A percentile compares a stretch with the other conserved stretches of the same genome.
These are phyloP conservation scores for Synchytrium microbalum DNA, from an alignment of 371 early-diverging fungal species.

Conservation along the genomic window DNA sequence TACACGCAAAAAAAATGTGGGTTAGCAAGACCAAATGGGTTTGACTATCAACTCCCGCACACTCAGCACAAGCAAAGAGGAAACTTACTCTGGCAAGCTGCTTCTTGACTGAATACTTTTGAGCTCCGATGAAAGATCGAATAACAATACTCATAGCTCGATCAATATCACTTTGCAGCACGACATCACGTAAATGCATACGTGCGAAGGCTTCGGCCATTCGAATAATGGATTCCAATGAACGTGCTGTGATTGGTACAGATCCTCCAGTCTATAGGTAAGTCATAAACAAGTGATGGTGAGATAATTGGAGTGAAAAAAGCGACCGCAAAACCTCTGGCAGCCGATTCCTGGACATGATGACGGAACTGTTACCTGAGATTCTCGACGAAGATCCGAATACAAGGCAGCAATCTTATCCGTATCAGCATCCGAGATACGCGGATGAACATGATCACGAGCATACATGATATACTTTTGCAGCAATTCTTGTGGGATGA, in stretches of 20 bases:
- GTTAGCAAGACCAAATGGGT: no score
- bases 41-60: no score
- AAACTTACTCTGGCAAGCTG: no score
- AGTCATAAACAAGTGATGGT: not conserved
- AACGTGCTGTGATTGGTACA: conserved; percentile 98
- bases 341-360: conserved; percentile 9
- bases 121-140: conserved; percentile 92
- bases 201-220: conserved; percentile 96
- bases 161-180: conserved; percentile 91
- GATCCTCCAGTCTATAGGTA: conserved; percentile 53
- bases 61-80: no score
- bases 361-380: conserved; percentile 36
- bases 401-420: conserved; percentile 84
- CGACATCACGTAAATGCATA: conserved; percentile 94
- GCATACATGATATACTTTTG: conserved; percentile 98
- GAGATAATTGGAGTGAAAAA: not conserved
- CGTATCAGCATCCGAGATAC: conserved; percentile 77
- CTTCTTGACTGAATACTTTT: conserved; percentile 92
- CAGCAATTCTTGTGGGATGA: conserved; percentile 79
- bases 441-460: conserved; percentile 77
- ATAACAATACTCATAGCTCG: conserved; percentile 91
- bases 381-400: conserved; percentile 90
- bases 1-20: no score
- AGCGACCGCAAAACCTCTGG: no score
- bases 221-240: conserved; percentile 96